Percentiles rank a stretch among this genome's conserved stretches.
These are phyloP conservation scores for Verticillium longisporum DNA, from an alignment of 2,329 filamentous ascomycete species.

Conservation along the genomic window DNA sequence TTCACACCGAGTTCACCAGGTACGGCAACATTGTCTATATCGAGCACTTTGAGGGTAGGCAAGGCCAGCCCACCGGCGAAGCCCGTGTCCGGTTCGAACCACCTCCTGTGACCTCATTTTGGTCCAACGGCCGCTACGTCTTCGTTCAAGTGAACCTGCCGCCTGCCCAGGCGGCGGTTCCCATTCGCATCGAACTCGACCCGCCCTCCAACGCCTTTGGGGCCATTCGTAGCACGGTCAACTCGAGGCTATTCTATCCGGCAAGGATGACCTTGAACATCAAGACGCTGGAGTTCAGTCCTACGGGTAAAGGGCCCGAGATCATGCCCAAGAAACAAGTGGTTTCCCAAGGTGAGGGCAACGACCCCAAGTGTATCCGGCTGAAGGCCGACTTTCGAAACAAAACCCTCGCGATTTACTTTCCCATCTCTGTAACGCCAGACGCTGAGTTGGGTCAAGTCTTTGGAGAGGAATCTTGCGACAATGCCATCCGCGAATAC, in stretches of 20 bases:
- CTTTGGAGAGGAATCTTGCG: background rate
- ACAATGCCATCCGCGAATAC: constrained; percentile 20
- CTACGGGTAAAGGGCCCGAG: constrained; percentile 41
- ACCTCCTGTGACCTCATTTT: constrained; percentile 45
- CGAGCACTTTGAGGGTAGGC: constrained; percentile 41
- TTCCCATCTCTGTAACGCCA: constrained; percentile 15
- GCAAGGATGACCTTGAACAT: constrained; percentile 33
- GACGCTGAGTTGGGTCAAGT: background rate
- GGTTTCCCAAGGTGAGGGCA: constrained; percentile 2
- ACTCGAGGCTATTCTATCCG: constrained; percentile 21
- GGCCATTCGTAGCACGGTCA: constrained; percentile 21
- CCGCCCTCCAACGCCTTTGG: background rate
- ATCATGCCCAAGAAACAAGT: constrained; percentile 55
- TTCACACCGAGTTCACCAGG: constrained; percentile 44
- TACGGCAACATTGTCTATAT: constrained; percentile 50
- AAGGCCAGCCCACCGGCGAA: constrained; percentile 27
- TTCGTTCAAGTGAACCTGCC: background rate
- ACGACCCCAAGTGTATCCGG: constrained; percentile 15
- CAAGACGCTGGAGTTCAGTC: constrained; percentile 53
- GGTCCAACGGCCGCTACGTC: constrained; percentile 21
- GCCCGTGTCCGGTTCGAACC: constrained; percentile 53
- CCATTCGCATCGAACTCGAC: background rate
- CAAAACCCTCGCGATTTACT: constrained; percentile 22
- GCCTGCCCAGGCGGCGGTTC: background rate
- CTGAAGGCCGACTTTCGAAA: constrained; percentile 31